Percentiles rank a stretch among this genome's conserved stretches.
These are phyloP conservation scores for Ophiostoma ulmi DNA, from an alignment of 2,329 filamentous ascomycete genomes.

Conservation along the genomic window DNA sequence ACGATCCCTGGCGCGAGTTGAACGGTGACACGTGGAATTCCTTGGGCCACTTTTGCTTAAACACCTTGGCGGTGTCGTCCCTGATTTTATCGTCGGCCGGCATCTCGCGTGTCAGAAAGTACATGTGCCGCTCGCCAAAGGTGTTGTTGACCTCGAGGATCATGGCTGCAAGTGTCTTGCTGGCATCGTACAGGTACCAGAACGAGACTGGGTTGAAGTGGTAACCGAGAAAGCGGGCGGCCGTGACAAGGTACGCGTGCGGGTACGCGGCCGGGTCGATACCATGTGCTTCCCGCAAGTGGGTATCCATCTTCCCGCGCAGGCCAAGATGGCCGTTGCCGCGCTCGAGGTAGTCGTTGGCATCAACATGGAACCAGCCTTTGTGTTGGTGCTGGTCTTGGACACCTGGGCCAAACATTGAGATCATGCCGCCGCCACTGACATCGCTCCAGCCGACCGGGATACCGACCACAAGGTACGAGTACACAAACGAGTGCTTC, in stretches of 20 bases:
- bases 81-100: constrained; percentile 32
- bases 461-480: constrained; percentile 64
- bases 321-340: constrained; percentile 50
- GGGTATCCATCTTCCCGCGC: constrained; percentile 57
- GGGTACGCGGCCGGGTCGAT: constrained; percentile 57
- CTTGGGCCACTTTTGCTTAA: constrained; percentile 57
- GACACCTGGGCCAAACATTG: constrained; percentile 30
- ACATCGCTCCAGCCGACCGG: constrained; percentile 59
- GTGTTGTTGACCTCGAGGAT: constrained; percentile 73
- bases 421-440: constrained; percentile 50
- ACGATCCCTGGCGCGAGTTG: constrained; percentile 56
- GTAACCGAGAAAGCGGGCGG: constrained; percentile 63
- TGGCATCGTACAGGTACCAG: constrained; percentile 66
- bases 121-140: constrained; percentile 65
- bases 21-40: constrained; percentile 75
- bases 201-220: constrained; percentile 73
- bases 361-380: constrained; percentile 56
- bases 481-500: constrained; percentile 63
- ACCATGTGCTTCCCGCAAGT: constrained; percentile 49
- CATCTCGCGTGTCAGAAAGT: constrained; percentile 38
- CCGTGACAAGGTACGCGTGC: constrained; percentile 66
- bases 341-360: constrained; percentile 57
- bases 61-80: constrained; percentile 28
- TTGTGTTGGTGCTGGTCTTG: not conserved
- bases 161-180: constrained; percentile 56